These are phyloP conservation scores for Dendrocalamus latiflorus DNA, from an alignment of 202 grass and related monocot species.

Conservation along the genomic window DNA sequence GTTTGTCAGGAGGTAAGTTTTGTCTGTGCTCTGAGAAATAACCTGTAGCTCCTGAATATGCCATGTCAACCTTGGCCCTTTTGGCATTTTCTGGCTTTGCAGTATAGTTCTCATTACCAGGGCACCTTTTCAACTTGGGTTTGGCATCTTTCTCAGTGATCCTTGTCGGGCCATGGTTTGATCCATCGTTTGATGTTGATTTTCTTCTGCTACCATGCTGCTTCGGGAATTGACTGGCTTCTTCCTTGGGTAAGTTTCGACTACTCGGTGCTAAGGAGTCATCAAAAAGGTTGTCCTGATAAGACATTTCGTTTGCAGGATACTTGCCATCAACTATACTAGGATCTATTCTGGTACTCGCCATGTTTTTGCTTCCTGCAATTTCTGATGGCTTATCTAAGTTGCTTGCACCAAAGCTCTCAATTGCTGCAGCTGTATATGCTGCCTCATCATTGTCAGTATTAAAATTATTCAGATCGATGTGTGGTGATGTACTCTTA, in stretches of 20 bases:
- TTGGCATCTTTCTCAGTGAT: constrained; percentile 36
- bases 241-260: constrained; percentile 35
- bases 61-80: constrained; percentile 55
- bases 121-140: constrained; percentile 57
- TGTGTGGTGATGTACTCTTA: constrained; percentile 49
- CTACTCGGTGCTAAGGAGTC: constrained; percentile 17
- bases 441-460: constrained; percentile 30
- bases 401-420: constrained; percentile 22
- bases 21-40: constrained; percentile 35
- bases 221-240: constrained; percentile 26
- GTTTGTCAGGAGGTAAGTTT: no score
- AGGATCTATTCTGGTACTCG: constrained; percentile 24
- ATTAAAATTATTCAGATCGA: constrained; percentile 64
- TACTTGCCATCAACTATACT: constrained; percentile 15
- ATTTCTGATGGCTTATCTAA: constrained; percentile 33
- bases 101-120: constrained; percentile 34
- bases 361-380: constrained; percentile 28
- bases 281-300: no score
- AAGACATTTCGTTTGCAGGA: constrained; percentile 30
- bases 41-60: constrained; percentile 31
- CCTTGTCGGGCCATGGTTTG: constrained; percentile 33
- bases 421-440: constrained; percentile 11
- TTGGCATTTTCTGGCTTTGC: constrained; percentile 49
- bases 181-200: constrained; percentile 46
- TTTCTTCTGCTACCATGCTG: constrained; percentile 49